Percentiles rank a stretch among this genome's conserved stretches.
Conservation (phyloP, 2,329 filamentous ascomycete species). For the Colletotrichum paranaense region DNA sequence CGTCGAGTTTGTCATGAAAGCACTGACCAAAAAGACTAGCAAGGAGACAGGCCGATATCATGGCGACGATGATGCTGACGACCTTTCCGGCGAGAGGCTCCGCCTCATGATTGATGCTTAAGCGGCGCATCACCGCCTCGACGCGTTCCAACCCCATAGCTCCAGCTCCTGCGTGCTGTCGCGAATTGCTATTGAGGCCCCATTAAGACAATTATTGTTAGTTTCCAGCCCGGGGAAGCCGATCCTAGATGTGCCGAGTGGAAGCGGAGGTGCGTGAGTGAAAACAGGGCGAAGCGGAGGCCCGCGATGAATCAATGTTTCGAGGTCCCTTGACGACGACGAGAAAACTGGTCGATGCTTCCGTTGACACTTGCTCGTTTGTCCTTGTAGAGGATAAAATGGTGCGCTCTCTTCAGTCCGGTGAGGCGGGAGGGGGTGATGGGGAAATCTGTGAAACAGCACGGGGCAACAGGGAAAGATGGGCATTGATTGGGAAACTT, state of each 20-base stretch:
- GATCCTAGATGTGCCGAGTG: neutral
- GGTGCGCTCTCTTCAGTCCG: neutral
- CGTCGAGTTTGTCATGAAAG: neutral
- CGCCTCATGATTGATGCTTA: conserved; percentile 18
- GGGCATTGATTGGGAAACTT: conserved; percentile 1
- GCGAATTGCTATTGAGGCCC: conserved; percentile 1
- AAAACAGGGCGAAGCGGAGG: neutral
- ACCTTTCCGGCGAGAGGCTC: conserved; percentile 26
- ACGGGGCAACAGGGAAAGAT: neutral
- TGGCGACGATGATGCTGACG: conserved; percentile 25
- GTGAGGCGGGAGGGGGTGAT: neutral
- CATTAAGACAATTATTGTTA: conserved; percentile 5
- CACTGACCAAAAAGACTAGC: conserved; percentile 26
- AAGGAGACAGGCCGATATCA: conserved; percentile 19
- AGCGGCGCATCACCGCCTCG: conserved; percentile 1
- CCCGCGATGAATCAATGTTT: neutral
- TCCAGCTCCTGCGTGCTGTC: conserved; percentile 15
- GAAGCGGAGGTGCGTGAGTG: neutral
- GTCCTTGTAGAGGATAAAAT: neutral
- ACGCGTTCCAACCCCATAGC: neutral
- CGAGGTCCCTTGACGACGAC: neutral
- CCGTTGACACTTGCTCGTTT: neutral
- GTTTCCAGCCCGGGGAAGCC: conserved; percentile 1
- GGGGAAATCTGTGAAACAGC: conserved; percentile 1
- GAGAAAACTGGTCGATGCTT: conserved; percentile 2